Evolutionary conservation across 2,329 filamentous ascomycete genomes (phyloP).

Genomic region (Curvularia sp.): DNA sequence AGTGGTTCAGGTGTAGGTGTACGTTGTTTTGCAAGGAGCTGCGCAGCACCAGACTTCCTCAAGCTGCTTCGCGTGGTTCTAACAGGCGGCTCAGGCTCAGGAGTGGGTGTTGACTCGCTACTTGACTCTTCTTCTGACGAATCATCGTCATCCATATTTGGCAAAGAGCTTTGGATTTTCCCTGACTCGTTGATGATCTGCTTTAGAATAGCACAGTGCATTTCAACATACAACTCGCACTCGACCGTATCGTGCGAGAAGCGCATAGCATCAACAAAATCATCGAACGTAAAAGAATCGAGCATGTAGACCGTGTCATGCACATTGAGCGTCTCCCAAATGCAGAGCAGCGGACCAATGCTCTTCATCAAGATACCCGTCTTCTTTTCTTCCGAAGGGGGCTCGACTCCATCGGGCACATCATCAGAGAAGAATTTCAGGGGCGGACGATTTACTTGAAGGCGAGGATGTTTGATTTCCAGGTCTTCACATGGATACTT

Average conservation of each 20-base stretch:
- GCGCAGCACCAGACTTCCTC: conserved; percentile 76
- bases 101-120: conserved; percentile 57
- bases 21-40: conserved; percentile 52
- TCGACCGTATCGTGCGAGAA: conserved; percentile 75
- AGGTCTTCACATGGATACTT: conserved; percentile 98
- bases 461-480: conserved; percentile 72
- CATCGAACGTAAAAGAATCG: conserved; percentile 97
- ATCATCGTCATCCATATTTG: conserved; percentile 64
- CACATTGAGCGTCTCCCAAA: conserved; percentile 98
- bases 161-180: conserved; percentile 78
- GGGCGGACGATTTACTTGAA: conserved; percentile 71
- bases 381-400: conserved; percentile 46
- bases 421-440: conserved; percentile 79
- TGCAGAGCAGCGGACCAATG: conserved; percentile 84
- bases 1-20: conserved; percentile 49
- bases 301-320: conserved; percentile 93
- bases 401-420: conserved; percentile 51
- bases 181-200: conserved; percentile 82
- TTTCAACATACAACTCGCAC: conserved; percentile 86
- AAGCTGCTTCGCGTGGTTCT: conserved; percentile 86
- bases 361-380: conserved; percentile 78
- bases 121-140: conserved; percentile 60
- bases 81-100: conserved; percentile 74
- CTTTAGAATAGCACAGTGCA: conserved; percentile 91
- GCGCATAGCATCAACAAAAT: conserved; percentile 87